phyloP scores from a whole-genome alignment of 345 rosid species.

The Iberis pinnata region DNA sequence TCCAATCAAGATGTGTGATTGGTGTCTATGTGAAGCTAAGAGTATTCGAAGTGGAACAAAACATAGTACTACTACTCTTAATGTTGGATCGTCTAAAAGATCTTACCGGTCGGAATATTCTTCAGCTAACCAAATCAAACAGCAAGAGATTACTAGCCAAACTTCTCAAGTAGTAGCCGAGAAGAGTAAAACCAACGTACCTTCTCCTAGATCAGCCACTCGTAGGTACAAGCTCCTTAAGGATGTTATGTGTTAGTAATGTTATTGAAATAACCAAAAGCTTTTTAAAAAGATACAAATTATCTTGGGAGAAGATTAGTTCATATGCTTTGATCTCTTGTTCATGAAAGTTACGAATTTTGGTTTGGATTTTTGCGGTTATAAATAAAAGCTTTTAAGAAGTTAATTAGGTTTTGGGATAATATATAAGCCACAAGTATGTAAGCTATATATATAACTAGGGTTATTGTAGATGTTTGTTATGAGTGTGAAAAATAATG shows the following conservation, averaged over 20 bases:
- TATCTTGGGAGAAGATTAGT: too few species aligned
- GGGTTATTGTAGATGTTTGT: conserved; percentile 19
- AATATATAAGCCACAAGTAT: conserved; percentile 22
- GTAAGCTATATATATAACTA: too few species aligned
- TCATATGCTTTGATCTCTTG: too few species aligned
- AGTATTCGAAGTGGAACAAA: conserved; percentile 32
- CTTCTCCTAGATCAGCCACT: conserved; percentile 71
- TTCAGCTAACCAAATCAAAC: conserved; percentile 51
- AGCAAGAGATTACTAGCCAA: conserved; percentile 34
- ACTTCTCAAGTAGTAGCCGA: background rate
- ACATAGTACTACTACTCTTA: conserved; percentile 31
- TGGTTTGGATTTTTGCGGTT: too few species aligned
- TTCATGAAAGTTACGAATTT: too few species aligned
- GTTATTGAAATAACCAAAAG: background rate
- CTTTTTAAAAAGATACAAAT: conserved; percentile 6
- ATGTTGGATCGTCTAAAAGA: conserved; percentile 30
- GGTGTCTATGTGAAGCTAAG: conserved; percentile 74
- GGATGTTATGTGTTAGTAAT: conserved; percentile 81
- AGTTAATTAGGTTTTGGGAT: too few species aligned
- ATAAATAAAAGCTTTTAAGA: too few species aligned
- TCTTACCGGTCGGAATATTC: conserved; percentile 53
- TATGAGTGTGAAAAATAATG: conserved; percentile 24
- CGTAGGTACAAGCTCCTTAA: conserved; percentile 99
- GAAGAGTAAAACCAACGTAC: conserved; percentile 44
- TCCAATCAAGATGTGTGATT: conserved; percentile 67